Percentiles rank a stretch among this genome's conserved stretches.
Evolutionary conservation across 305 asterid genomes (phyloP).

Genomic region (Solanum chacoense): DNA sequence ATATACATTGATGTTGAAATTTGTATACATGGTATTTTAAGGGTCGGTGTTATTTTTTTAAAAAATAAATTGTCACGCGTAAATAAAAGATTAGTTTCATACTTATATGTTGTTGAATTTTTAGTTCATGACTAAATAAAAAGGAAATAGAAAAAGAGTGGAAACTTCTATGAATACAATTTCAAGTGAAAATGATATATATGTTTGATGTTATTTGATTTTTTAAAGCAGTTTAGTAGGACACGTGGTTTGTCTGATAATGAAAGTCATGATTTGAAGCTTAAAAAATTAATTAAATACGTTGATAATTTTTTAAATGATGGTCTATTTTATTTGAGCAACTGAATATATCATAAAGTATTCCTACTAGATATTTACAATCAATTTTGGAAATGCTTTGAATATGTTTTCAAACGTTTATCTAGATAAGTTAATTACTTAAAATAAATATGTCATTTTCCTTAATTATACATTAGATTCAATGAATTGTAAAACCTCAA

Average conservation of each 20-base stretch:
- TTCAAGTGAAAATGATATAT: background rate
- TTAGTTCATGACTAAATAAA: background rate
- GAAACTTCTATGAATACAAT: background rate
- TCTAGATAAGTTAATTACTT: background rate
- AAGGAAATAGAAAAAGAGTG: background rate
- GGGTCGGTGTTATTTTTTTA: background rate
- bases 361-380: background rate
- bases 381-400: background rate
- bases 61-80: background rate
- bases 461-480: background rate
- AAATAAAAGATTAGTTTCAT: background rate
- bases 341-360: accelerated
- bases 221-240: background rate
- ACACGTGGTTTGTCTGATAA: background rate
- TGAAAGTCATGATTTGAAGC: background rate
- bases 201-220: background rate
- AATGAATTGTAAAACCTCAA: background rate
- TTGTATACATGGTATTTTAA: background rate
- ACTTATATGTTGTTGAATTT: background rate
- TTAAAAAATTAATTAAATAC: background rate
- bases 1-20: background rate
- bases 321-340: background rate
- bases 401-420: background rate
- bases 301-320: background rate
- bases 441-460: background rate